Evolutionary conservation across 1,139 yeast genomes (phyloP).

Genomic region (Scheffersomyces lignicola): DNA sequence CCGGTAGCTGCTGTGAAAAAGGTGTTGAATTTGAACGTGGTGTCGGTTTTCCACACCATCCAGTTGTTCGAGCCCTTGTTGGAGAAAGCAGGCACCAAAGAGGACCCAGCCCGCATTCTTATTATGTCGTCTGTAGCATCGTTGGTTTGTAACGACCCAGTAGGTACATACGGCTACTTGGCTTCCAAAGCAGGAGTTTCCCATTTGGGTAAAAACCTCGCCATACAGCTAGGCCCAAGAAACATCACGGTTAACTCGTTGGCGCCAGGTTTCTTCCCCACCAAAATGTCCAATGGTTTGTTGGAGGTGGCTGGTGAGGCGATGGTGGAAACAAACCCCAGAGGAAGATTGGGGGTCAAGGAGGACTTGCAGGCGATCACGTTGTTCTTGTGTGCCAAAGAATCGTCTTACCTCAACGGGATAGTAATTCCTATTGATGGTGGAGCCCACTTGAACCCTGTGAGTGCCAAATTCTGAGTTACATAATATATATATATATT

Average conservation of each 20-base stretch:
- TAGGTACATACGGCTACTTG: conserved; percentile 66
- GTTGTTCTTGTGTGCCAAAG: conserved; percentile 58
- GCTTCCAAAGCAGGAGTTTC: conserved; percentile 80
- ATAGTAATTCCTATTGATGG: conserved; percentile 77
- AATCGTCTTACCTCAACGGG: conserved; percentile 67
- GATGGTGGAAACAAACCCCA: conserved; percentile 55
- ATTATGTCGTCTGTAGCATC: conserved; percentile 67
- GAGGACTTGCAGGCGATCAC: conserved; percentile 63
- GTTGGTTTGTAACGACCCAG: conserved; percentile 44
- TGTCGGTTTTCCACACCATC: conserved; percentile 70
- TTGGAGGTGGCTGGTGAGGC: conserved; percentile 55
- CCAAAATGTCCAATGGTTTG: conserved; percentile 73
- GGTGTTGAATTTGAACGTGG: conserved; percentile 63
- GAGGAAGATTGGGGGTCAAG: conserved; percentile 61
- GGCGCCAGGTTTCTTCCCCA: conserved; percentile 81
- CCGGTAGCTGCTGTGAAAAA: conserved; percentile 64
- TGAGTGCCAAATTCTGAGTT: conserved; percentile 15
- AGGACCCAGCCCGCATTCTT: conserved; percentile 66
- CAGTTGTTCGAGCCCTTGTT: conserved; percentile 62
- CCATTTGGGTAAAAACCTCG: conserved; percentile 65
- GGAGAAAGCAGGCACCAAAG: conserved; percentile 52
- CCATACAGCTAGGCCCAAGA: conserved; percentile 64
- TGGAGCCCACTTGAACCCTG: conserved; percentile 44
- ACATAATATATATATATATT: conserved; percentile 3
- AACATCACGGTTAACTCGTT: conserved; percentile 66